These are phyloP conservation scores for Vitis hybrid DNA, from an alignment of 177 flowering plant genomes.

Conservation along the genomic window DNA sequence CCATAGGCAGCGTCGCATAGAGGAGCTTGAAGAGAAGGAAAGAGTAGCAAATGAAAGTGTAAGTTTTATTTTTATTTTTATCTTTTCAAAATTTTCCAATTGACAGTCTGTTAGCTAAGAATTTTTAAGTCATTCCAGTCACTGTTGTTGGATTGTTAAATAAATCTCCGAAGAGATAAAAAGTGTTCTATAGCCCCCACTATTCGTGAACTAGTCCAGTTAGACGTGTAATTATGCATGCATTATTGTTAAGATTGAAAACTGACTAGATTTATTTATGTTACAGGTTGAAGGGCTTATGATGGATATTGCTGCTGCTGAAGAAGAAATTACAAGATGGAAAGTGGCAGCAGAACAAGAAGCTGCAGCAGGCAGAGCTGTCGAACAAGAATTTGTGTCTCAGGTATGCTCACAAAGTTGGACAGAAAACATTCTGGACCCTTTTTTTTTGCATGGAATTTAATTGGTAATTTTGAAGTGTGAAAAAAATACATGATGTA, in stretches of 20 bases:
- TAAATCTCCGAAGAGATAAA: neutral
- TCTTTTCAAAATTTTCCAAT: too few relatives aligned
- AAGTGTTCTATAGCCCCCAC: neutral
- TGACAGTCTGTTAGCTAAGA: neutral
- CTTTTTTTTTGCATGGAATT: neutral
- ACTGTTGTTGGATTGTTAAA: neutral
- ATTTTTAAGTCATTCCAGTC: neutral
- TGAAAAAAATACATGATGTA: too few relatives aligned
- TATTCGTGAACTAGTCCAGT: neutral
- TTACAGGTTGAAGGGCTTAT: conserved; percentile 90
- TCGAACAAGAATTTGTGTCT: conserved; percentile 73
- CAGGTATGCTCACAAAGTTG: conserved; percentile 46
- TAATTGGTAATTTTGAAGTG: neutral
- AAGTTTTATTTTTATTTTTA: conserved; percentile 11
- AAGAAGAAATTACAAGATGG: conserved; percentile 97
- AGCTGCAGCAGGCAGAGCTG: conserved; percentile 93
- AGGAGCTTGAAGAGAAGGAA: conserved; percentile 89
- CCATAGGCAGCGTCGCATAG: conserved; percentile 56
- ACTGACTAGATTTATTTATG: conserved; percentile 5
- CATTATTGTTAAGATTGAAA: neutral
- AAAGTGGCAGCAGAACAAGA: conserved; percentile 96
- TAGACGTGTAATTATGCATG: neutral
- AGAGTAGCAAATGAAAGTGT: conserved; percentile 89
- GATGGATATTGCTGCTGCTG: conserved; percentile 94
- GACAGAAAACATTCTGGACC: neutral